Percentiles rank a stretch among this genome's conserved stretches.
Conservation (phyloP, 306 rosid genomes). For the Cicer judaicum region DNA sequence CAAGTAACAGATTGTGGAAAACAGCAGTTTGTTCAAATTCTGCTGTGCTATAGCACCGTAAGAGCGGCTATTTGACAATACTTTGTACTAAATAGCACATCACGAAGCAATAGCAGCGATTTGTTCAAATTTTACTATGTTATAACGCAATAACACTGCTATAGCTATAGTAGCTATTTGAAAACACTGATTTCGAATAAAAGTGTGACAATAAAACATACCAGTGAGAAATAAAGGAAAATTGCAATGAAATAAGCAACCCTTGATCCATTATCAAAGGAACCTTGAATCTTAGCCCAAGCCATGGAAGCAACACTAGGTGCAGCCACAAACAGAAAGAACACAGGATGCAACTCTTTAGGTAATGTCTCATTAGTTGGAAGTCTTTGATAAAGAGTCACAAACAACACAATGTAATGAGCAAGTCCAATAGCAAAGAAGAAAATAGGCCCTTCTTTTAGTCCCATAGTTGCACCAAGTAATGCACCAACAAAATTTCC, state of each 20-base stretch:
- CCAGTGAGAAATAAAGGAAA: constrained; percentile 90
- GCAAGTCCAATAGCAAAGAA: constrained; percentile 89
- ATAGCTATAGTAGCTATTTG: too few species aligned
- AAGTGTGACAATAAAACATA: constrained; percentile 37
- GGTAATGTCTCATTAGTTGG: constrained; percentile 90
- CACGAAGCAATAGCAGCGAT: too few species aligned
- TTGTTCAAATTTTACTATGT: too few species aligned
- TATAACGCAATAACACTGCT: too few species aligned
- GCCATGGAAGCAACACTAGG: constrained; percentile 98
- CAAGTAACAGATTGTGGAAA: neutral
- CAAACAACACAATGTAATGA: constrained; percentile 81
- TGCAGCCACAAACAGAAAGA: constrained; percentile 89
- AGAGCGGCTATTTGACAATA: too few species aligned
- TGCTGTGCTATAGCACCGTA: too few species aligned
- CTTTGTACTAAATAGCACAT: too few species aligned
- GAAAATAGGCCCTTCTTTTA: constrained; percentile 87
- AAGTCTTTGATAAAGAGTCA: constrained; percentile 90
- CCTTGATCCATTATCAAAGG: constrained; percentile 74
- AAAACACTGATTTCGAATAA: neutral
- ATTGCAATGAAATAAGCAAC: constrained; percentile 78
- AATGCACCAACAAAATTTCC: constrained; percentile 94
- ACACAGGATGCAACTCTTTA: constrained; percentile 91
- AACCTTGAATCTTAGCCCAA: constrained; percentile 85
- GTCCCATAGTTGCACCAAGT: constrained; percentile 86
- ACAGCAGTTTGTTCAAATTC: too few species aligned